Evolutionary conservation across 768 basidiomycete genomes (phyloP), one percentile per base, ranked within the genome.

Genomic region (Tricholoma bakamatsutake): DNA sequence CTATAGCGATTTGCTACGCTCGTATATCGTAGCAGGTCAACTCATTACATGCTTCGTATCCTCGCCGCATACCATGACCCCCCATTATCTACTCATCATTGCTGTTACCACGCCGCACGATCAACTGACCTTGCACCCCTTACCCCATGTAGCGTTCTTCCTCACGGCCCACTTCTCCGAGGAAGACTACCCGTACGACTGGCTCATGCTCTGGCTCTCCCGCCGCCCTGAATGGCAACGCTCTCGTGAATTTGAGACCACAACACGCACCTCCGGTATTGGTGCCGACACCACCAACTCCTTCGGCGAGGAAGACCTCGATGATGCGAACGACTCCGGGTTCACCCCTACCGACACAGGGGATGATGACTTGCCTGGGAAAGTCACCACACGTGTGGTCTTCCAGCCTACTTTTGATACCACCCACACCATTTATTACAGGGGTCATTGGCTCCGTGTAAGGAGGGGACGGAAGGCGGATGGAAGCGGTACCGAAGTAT

Each of bases 191-290:
- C 90, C 90, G 3, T 93, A 91, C 62, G 90, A 93, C 71, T 93
- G 90, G 90, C 79, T 93, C 52, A 92, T 92, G 88, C 79, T 91
- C 31, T 93, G 90, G 90, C 82, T 93, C 49, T 88, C 88, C 42
- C 84, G 88, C 51, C 80, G 88, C 24, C 75, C 90, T 40, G 90
- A 92, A 69, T 92, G 90, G 90, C 90, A 92, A 64, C 85, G 89
- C 37, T 90, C 90, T 7, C 82, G 90, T 55, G 90, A 93, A 70
- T 91, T 93, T 58, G 90, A 93, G 72, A 91, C 90, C 0, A 93
- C 90, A 15, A 92, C 90, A 11, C 82, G 90, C 35, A 80, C 85
- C 0, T 76, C 83, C 10, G 83, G 82, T 3, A 81, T 85, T 2
- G 82, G 84, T 21, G 76, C 80, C 57, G 76, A 79, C 31, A 71